phyloP scores from a whole-genome alignment of 2,329 filamentous ascomycete species.

The Colletotrichum chlorophyti region DNA sequence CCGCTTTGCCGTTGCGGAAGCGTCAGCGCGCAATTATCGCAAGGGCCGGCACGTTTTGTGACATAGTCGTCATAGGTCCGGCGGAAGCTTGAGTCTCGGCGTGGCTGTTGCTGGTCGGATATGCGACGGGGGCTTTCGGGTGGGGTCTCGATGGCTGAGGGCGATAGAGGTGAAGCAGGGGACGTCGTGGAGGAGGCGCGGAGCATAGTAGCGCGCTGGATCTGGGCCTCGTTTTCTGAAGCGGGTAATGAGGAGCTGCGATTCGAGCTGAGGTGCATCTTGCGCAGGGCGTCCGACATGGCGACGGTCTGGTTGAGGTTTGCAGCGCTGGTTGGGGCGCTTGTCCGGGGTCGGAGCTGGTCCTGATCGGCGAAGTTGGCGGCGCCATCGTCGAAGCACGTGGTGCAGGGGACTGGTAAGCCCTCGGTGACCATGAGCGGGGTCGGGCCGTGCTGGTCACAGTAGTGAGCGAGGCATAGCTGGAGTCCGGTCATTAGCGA shows the following conservation, averaged over 20 bases:
- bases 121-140: slow-evolving; percentile 60
- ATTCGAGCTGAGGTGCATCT: slow-evolving; percentile 50
- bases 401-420: slow-evolving; percentile 64
- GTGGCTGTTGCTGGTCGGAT: slow-evolving; percentile 43
- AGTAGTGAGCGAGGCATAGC: slow-evolving; percentile 75
- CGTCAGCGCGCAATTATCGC: slow-evolving; percentile 73
- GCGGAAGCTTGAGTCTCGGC: slow-evolving; percentile 65
- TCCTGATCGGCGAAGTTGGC: slow-evolving; percentile 37
- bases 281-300: slow-evolving; percentile 55
- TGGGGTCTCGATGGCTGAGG: slow-evolving; percentile 61
- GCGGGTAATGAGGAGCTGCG: slow-evolving; percentile 51
- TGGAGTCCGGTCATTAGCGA: slow-evolving; percentile 46
- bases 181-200: slow-evolving; percentile 45
- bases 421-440: slow-evolving; percentile 75
- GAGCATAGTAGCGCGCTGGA: slow-evolving; percentile 49
- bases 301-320: slow-evolving; percentile 36
- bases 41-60: slow-evolving; percentile 67
- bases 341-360: slow-evolving; percentile 47
- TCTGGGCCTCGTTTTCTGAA: slow-evolving; percentile 52
- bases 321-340: slow-evolving; percentile 40
- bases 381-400: slow-evolving; percentile 59
- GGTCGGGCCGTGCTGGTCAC: slow-evolving; percentile 73
- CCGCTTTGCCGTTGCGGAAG: slow-evolving; percentile 57
- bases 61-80: slow-evolving; percentile 72
- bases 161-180: slow-evolving; percentile 37